phyloP scores from a whole-genome alignment of 1,284 basidiomycete species.

The Mycosarcoma mackinlayi region DNA sequence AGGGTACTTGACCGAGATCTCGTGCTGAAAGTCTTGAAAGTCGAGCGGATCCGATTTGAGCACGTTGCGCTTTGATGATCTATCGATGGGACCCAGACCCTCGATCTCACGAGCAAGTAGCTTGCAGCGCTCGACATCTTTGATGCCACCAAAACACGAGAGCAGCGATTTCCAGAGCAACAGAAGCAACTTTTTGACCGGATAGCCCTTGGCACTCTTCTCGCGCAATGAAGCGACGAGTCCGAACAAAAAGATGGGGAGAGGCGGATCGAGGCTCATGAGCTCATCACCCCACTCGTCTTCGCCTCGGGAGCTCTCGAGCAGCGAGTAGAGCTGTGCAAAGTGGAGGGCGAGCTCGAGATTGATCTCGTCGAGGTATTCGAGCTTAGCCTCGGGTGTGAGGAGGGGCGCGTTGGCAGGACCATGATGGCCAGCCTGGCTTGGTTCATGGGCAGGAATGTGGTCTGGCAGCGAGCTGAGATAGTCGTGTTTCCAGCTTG shows the following conservation, averaged over 20 bases:
- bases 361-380: constrained; percentile 66
- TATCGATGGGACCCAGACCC: constrained; percentile 68
- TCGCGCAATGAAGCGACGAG: constrained; percentile 89
- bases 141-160: constrained; percentile 89
- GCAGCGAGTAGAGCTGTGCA: constrained; percentile 67
- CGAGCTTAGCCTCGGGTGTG: constrained; percentile 63
- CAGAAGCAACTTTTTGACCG: constrained; percentile 78
- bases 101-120: constrained; percentile 83
- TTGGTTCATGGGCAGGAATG: constrained; percentile 44
- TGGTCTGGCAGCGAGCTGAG: constrained; percentile 65
- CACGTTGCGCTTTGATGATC: constrained; percentile 35
- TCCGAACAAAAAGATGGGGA: constrained; percentile 91
- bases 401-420: constrained; percentile 49
- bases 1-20: constrained; percentile 64
- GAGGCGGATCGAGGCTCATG: constrained; percentile 82
- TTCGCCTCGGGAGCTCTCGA: constrained; percentile 62
- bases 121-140: constrained; percentile 86
- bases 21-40: constrained; percentile 61
- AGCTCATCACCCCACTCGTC: constrained; percentile 62
- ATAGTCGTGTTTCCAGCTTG: constrained; percentile 84
- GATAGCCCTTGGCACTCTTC: constrained; percentile 84
- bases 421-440: constrained; percentile 32
- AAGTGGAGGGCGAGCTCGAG: constrained; percentile 65
- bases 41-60: constrained; percentile 63
- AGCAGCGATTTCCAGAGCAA: constrained; percentile 95